Base-by-base conservation (phyloP, 2,329 filamentous ascomycete genomes). In the Trichoderma sp. region DNA sequence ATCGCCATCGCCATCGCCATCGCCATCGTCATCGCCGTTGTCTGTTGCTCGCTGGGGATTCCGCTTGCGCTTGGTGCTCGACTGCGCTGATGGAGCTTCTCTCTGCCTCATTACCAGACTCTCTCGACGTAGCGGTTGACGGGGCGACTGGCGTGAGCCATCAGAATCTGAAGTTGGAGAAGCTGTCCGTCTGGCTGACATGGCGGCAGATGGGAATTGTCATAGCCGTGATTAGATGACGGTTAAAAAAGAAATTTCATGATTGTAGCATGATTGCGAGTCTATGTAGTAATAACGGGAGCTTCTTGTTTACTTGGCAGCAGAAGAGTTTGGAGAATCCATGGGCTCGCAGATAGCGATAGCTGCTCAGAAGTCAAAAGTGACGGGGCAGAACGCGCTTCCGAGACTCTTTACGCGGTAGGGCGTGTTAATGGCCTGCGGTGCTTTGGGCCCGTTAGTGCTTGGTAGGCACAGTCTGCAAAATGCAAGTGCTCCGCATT, bases 1-100 rank as follows among this genome's bases (percentile, higher is more conserved):
- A 8, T 49, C 11, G 47, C 10, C 47, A 43, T 70, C 66, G 37
- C 49, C 29, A 16, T 72, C 52, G 29, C 71, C 29, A 16, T 72
- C 52, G 29, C 71, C 27, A 27, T 72, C 55, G 35, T 73, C 61
- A 8, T 49, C 11, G 47, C 10, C 47, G 11, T 11, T 4, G 43
- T 21, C 43, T 21, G 57, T n/a, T 59, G 73, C 19, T 43, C n/a
- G 56, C 27, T 75, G 72, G 37, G 75, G 8, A 8, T 24, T 43
- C 27, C 21, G 76, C 70, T 80, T 80, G 37, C 78, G 74, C 69
- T 80, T 81, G 5, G 75, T 71, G 0, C 74, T 73, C 3, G 0
- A 74, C 72, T 6, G 71, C 10, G 56, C 70, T 13, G 73, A 74
- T 57, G 69, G 65, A 19, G 70, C 71, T 29, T 73, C 70, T 60